Percentiles rank a stretch among this genome's conserved stretches.
Conservation (phyloP, 1,284 basidiomycete species). For the Thelephora terrestris region DNA sequence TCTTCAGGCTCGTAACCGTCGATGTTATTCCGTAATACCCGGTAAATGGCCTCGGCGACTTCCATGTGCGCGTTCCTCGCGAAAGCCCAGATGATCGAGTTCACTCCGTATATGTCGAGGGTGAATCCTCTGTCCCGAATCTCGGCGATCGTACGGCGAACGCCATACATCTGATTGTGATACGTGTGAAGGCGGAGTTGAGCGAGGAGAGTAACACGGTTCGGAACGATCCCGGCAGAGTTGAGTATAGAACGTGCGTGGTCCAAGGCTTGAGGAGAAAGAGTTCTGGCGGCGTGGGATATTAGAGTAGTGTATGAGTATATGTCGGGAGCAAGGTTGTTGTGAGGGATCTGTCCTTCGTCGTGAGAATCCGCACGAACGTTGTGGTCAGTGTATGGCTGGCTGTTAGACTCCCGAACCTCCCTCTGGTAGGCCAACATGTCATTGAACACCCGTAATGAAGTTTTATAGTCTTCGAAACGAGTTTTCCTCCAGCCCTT, state of each 20-base stretch:
- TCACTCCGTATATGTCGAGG: conserved; percentile 55
- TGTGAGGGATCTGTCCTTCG: background rate
- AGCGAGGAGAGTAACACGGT: conserved; percentile 50
- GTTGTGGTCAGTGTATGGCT: conserved; percentile 2
- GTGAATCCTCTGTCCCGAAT: conserved; percentile 40
- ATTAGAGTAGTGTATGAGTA: conserved; percentile 60
- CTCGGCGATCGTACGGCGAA: conserved; percentile 42
- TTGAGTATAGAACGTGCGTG: conserved; percentile 43
- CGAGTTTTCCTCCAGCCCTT: conserved; percentile 50
- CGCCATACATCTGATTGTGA: conserved; percentile 35
- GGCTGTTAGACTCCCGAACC: background rate
- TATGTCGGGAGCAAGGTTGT: conserved; percentile 39
- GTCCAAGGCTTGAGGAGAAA: conserved; percentile 31
- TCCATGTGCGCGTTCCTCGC: conserved; percentile 42
- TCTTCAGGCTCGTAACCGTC: conserved; percentile 22
- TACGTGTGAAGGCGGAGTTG: conserved; percentile 46
- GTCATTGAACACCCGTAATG: conserved; percentile 52
- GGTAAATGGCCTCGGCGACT: conserved; percentile 50
- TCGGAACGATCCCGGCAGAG: conserved; percentile 41
- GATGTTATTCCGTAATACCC: conserved; percentile 44
- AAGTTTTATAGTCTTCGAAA: conserved; percentile 44
- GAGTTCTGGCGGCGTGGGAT: conserved; percentile 46
- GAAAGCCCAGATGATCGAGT: conserved; percentile 59
- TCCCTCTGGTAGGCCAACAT: conserved; percentile 31
- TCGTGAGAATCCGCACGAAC: background rate